Percentiles rank a stretch among this genome's conserved stretches.
Conservation (phyloP, 257 asterid species). For the Jasminum sambac region DNA sequence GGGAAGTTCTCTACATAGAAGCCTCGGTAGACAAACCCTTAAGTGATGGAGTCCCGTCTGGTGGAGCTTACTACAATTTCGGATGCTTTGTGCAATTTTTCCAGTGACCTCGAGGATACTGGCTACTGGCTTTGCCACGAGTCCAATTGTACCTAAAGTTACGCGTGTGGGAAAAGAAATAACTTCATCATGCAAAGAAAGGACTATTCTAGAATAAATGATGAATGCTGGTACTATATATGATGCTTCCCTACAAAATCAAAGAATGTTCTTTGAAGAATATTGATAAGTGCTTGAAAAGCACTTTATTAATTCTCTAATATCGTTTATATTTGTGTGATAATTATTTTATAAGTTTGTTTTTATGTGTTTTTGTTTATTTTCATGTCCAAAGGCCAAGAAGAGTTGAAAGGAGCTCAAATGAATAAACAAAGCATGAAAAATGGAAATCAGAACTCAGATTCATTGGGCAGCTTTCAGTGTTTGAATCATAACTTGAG, state of each 20-base stretch:
- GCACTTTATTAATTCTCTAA: too few species aligned
- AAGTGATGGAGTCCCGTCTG: conserved; percentile 53
- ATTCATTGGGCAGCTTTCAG: too few species aligned
- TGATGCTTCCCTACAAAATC: not conserved
- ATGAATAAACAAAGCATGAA: too few species aligned
- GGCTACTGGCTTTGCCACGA: conserved; percentile 95
- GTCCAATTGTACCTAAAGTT: conserved; percentile 90
- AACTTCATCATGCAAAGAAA: not conserved
- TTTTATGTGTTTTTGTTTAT: too few species aligned
- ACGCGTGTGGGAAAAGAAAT: conserved; percentile 51
- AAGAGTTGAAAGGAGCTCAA: too few species aligned
- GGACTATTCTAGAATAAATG: not conserved
- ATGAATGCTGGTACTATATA: not conserved
- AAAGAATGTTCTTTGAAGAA: conserved; percentile 10
- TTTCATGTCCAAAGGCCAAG: too few species aligned
- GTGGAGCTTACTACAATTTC: conserved; percentile 80
- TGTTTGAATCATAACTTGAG: too few species aligned
- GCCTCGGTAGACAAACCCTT: conserved; percentile 88
- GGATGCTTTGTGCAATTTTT: conserved; percentile 93
- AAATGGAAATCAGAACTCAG: too few species aligned
- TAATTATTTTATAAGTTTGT: too few species aligned
- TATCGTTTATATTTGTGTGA: too few species aligned
- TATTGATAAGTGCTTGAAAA: too few species aligned
- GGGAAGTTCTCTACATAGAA: conserved; percentile 62
- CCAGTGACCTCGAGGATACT: conserved; percentile 97